Base-by-base conservation (phyloP, 495 filamentous ascomycete genomes). In the Lasiosphaeris hirsuta region DNA sequence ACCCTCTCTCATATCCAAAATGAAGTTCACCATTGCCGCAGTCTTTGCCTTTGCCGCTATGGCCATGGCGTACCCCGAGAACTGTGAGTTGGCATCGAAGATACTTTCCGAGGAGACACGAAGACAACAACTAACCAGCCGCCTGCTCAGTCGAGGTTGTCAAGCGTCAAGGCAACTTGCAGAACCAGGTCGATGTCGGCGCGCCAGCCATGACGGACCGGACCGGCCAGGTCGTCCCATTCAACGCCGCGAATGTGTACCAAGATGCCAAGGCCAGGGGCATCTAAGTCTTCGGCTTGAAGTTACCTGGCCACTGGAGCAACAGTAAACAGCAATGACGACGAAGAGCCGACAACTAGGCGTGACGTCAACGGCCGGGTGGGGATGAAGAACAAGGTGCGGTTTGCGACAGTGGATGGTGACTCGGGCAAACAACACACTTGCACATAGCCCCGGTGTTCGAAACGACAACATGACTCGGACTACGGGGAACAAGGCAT, bases 1-100 rank as follows among this genome's bases (percentile, higher is more conserved):
- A 34, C 17, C 30, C 17, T 37, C n/a, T 34, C 41, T 36, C 56
- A 43, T 62, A 63, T 67, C 69, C 74, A 80, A 71, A 59, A 82
- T 82, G 79, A 77, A 82, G 76, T 76, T 75, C 72, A 70, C 72
- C 30, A 19, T 72, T 55, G 63, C 76, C 60, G 57, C 71, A 63
- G 50, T 81, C 58, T 57, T 81, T 66, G 69, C 78, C 50, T 65
- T 81, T 56, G 72, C 75, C 66, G 66, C 77, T 63, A 51, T 76
- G 64, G 76, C 73, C 60, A 60, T 75, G 65, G 78, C 75, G 48
- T 67, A 66, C 44, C 71, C 75, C 39, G 10, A 51, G 49, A 69
- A 66, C 50, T 61, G 75, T 78, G 52, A 15, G 74, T 72, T 36
- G 11, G 34, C 33, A 5, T 40, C 38, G 37, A 30, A 14, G 30